phyloP scores from a whole-genome alignment of 768 basidiomycete species.

The Thelephora aurantiotincta region DNA sequence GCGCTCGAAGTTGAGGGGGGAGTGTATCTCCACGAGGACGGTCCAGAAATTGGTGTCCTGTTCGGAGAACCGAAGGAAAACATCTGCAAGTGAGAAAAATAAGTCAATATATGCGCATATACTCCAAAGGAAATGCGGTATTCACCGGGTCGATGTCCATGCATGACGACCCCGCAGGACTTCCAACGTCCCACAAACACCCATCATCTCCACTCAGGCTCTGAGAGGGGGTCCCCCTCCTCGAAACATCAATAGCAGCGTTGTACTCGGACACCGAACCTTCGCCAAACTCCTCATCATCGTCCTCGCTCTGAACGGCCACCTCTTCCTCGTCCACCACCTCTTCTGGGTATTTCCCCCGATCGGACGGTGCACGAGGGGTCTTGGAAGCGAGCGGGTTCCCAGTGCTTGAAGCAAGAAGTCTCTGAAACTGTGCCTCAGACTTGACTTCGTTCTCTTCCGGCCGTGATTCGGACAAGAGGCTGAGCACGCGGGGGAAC shows the following conservation, averaged over 20 bases:
- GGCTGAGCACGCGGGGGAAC: slow-evolving; percentile 52
- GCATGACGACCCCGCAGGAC: slow-evolving; percentile 38
- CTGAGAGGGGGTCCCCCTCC: slow-evolving; percentile 40
- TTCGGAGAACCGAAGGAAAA: slow-evolving; percentile 45
- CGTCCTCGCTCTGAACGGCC: slow-evolving; percentile 66
- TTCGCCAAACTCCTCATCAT: slow-evolving; percentile 27
- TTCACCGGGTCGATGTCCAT: slow-evolving; percentile 60
- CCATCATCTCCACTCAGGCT: slow-evolving; percentile 62
- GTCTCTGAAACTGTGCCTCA: slow-evolving; percentile 74
- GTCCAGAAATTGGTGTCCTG: slow-evolving; percentile 35
- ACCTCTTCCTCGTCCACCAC: slow-evolving; percentile 53
- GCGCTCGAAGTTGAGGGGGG: slow-evolving; percentile 68
- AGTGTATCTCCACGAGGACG: slow-evolving; percentile 66
- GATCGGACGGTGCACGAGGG: slow-evolving; percentile 50
- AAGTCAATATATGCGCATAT: slow-evolving; percentile 6
- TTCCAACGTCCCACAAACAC: slow-evolving; percentile 42
- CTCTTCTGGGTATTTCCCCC: slow-evolving; percentile 76
- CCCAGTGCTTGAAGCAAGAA: slow-evolving; percentile 59
- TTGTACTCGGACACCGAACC: slow-evolving; percentile 36
- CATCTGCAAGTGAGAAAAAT: slow-evolving; percentile 5
- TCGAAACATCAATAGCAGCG: slow-evolving; percentile 37
- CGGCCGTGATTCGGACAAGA: slow-evolving; percentile 40
- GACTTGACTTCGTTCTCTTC: slow-evolving; percentile 74
- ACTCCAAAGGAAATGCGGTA: slow-evolving; percentile 5
- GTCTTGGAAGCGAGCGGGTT: slow-evolving; percentile 53